These are phyloP conservation scores for Kalmusia sp. DNA, from an alignment of 2,329 filamentous ascomycete species.

Conservation along the genomic window DNA sequence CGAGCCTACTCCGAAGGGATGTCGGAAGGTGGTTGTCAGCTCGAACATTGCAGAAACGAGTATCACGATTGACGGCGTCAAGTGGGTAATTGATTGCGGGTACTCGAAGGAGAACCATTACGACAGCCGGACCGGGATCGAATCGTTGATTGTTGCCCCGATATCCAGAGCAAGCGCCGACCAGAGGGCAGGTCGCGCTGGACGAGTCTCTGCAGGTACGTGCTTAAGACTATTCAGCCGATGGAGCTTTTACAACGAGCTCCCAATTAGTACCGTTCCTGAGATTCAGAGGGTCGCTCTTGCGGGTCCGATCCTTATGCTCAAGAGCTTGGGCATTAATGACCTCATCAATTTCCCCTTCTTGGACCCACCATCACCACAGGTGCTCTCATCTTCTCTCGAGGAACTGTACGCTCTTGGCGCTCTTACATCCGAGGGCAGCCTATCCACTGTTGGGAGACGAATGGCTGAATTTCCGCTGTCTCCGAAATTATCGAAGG, in stretches of 20 bases:
- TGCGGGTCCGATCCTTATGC: constrained; percentile 79
- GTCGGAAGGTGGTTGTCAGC: constrained; percentile 89
- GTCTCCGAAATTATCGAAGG: constrained; percentile 89
- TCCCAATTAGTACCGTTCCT: constrained; percentile 89
- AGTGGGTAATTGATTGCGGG: constrained; percentile 94
- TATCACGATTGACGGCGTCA: constrained; percentile 93
- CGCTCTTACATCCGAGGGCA: constrained; percentile 85
- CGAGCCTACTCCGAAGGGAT: constrained; percentile 83
- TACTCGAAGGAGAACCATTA: constrained; percentile 96
- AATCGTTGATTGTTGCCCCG: constrained; percentile 86
- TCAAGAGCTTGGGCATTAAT: constrained; percentile 91
- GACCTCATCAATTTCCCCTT: constrained; percentile 95
- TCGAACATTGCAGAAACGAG: constrained; percentile 98
- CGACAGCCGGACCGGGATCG: constrained; percentile 91
- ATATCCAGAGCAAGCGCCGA: constrained; percentile 92
- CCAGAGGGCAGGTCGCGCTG: constrained; percentile 90
- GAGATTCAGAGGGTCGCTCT: constrained; percentile 94
- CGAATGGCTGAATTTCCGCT: constrained; percentile 97
- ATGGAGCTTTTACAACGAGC: constrained; percentile 91
- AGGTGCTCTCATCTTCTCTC: constrained; percentile 85
- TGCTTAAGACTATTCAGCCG: constrained; percentile 94
- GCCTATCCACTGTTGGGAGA: constrained; percentile 87
- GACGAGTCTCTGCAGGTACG: constrained; percentile 89
- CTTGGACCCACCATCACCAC: constrained; percentile 89
- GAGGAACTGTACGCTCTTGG: constrained; percentile 93